Percentiles rank a stretch among this genome's conserved stretches.
phyloP scores from a whole-genome alignment of 2,329 filamentous ascomycete genomes.

The Penicillium sp. region DNA sequence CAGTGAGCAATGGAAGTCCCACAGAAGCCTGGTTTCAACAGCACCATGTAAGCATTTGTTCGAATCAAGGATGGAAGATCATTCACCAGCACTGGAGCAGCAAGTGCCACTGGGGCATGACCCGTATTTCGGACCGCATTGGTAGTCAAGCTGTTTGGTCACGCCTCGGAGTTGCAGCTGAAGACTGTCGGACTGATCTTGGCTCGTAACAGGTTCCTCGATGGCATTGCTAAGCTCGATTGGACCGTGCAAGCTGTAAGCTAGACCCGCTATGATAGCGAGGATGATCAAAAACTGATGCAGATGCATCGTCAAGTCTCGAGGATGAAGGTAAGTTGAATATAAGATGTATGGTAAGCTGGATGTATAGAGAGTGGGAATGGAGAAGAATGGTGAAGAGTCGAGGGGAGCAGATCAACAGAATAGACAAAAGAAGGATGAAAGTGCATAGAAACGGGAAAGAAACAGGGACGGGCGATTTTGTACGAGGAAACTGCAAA shows the following conservation, averaged over 20 bases:
- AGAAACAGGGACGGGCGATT: constrained; percentile 5
- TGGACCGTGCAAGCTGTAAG: constrained; percentile 12
- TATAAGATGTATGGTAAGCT: constrained; percentile 35
- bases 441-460: not conserved
- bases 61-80: not conserved
- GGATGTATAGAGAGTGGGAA: constrained; percentile 1
- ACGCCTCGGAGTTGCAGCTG: constrained; percentile 25
- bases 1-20: constrained; percentile 46
- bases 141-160: constrained; percentile 28
- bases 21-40: constrained; percentile 44
- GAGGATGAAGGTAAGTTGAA: constrained; percentile 15
- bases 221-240: not conserved
- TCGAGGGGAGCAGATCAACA: not conserved
- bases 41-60: not conserved
- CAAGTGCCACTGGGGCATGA: constrained; percentile 45
- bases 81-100: constrained; percentile 48
- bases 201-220: not conserved
- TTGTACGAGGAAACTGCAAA: constrained; percentile 6
- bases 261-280: constrained; percentile 19
- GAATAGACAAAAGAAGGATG: not conserved
- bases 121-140: constrained; percentile 45
- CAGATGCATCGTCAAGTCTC: constrained; percentile 32
- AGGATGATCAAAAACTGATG: constrained; percentile 22
- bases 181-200: constrained; percentile 7
- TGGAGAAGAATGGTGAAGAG: not conserved